Conservation (phyloP, 768 basidiomycete genomes). For the Rhizopogon vinicolor region DNA sequence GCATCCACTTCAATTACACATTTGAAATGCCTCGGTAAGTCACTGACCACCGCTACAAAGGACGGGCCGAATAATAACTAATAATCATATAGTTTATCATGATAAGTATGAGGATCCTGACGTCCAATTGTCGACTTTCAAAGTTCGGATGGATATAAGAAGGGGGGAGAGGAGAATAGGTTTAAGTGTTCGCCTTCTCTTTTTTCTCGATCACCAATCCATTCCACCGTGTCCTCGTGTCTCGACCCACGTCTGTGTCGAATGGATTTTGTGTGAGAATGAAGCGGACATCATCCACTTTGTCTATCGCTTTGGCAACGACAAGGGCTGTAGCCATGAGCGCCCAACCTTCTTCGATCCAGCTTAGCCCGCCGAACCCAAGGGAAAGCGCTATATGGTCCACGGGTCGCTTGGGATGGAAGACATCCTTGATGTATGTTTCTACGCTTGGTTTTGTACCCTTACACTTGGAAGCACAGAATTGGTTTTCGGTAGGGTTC, state of each 20-base stretch:
- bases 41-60: too few species aligned
- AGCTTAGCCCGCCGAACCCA: constrained; percentile 35
- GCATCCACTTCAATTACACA: too few species aligned
- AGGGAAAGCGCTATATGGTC: constrained; percentile 35
- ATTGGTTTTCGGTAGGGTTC: constrained; percentile 17
- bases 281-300: constrained; percentile 25
- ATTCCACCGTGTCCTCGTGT: constrained; percentile 39
- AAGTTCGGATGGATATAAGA: neutral
- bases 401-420: constrained; percentile 22
- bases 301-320: constrained; percentile 36
- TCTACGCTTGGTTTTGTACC: constrained; percentile 14
- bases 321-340: constrained; percentile 47
- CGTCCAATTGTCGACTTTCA: neutral
- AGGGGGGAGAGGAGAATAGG: neutral
- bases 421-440: constrained; percentile 22
- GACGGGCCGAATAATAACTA: too few species aligned
- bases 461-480: constrained; percentile 9
- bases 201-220: constrained; percentile 30
- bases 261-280: constrained; percentile 6
- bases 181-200: neutral
- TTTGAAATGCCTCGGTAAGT: too few species aligned
- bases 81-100: too few species aligned
- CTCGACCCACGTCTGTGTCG: constrained; percentile 5
- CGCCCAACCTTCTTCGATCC: constrained; percentile 43
- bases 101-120: neutral